phyloP scores from a whole-genome alignment of 805 yeast species.

The Yamadazyma scolyti region DNA sequence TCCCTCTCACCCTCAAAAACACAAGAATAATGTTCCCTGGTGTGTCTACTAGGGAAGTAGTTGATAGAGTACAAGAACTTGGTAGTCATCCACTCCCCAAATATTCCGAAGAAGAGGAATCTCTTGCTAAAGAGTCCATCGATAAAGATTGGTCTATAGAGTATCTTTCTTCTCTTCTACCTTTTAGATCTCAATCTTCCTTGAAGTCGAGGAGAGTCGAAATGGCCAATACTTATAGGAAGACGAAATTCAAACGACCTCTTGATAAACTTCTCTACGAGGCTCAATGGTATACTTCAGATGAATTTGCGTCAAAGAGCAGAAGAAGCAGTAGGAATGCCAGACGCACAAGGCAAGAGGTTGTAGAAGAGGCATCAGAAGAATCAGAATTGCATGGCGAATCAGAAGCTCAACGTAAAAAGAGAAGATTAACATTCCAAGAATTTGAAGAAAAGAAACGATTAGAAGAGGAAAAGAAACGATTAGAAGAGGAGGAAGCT shows the following conservation, averaged over 20 bases:
- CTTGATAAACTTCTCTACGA: conserved; percentile 35
- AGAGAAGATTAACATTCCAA: conserved; percentile 2
- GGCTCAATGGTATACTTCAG: conserved; percentile 34
- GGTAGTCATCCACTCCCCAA: too few relatives aligned
- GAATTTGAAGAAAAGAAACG: conserved; percentile 4
- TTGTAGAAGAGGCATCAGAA: conserved; percentile 1
- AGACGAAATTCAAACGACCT: conserved; percentile 21
- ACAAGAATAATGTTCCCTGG: too few relatives aligned
- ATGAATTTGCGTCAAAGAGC: conserved; percentile 5
- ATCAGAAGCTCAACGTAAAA: neutral
- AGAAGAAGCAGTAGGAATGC: conserved; percentile 1
- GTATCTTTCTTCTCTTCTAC: conserved; percentile 18
- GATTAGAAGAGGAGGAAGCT: neutral
- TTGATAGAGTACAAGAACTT: conserved; percentile 16
- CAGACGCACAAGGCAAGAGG: conserved; percentile 3
- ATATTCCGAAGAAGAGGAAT: conserved; percentile 19
- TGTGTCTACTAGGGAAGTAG: conserved; percentile 14
- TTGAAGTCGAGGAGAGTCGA: conserved; percentile 1
- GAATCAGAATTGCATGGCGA: conserved; percentile 1
- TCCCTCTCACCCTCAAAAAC: too few relatives aligned
- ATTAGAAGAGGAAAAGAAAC: neutral
- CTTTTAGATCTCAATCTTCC: conserved; percentile 6
- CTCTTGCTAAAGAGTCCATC: conserved; percentile 3
- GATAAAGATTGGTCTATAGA: conserved; percentile 12
- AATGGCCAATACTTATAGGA: conserved; percentile 13